Evolutionary conservation across 495 filamentous ascomycete species (phyloP).

Genomic region (Penicillium verhagenii): DNA sequence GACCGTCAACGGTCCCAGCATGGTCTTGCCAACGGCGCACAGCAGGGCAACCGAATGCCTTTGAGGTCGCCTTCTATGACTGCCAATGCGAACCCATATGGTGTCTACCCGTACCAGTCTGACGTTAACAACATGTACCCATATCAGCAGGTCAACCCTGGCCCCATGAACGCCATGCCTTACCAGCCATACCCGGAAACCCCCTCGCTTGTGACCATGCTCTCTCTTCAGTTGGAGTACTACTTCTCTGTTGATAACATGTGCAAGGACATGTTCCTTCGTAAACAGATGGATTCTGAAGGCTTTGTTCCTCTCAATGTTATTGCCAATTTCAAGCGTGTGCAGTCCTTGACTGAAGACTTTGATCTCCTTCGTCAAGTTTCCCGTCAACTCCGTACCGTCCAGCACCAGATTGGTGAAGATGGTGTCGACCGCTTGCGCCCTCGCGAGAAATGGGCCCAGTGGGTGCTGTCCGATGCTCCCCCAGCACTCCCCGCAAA

Average conservation of each 20-base stretch:
- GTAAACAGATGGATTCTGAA: constrained; percentile 89
- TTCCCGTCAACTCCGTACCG: constrained; percentile 63
- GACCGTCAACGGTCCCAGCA: constrained; percentile 44
- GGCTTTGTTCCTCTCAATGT: constrained; percentile 81
- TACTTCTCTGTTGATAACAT: constrained; percentile 97
- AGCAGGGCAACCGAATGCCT: constrained; percentile 40
- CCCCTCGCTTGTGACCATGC: constrained; percentile 53
- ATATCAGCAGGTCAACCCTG: constrained; percentile 54
- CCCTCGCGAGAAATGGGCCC: constrained; percentile 72
- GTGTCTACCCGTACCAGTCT: constrained; percentile 35
- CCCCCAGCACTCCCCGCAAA: constrained; percentile 21
- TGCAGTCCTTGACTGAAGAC: constrained; percentile 72
- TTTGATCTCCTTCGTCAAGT: constrained; percentile 70
- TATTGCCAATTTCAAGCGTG: constrained; percentile 80
- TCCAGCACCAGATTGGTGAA: constrained; percentile 67
- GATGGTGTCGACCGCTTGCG: constrained; percentile 81
- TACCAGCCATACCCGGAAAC: constrained; percentile 60
- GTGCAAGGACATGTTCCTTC: constrained; percentile 88
- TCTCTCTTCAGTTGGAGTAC: constrained; percentile 74
- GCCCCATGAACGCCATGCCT: constrained; percentile 60
- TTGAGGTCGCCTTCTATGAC: constrained; percentile 52
- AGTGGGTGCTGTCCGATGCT: constrained; percentile 71
- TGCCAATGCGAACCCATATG: constrained; percentile 38
- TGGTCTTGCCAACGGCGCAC: constrained; percentile 34
- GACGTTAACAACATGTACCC: constrained; percentile 48